Base-by-base conservation (phyloP, 495 filamentous ascomycete species). In the Xylaria grammica region DNA sequence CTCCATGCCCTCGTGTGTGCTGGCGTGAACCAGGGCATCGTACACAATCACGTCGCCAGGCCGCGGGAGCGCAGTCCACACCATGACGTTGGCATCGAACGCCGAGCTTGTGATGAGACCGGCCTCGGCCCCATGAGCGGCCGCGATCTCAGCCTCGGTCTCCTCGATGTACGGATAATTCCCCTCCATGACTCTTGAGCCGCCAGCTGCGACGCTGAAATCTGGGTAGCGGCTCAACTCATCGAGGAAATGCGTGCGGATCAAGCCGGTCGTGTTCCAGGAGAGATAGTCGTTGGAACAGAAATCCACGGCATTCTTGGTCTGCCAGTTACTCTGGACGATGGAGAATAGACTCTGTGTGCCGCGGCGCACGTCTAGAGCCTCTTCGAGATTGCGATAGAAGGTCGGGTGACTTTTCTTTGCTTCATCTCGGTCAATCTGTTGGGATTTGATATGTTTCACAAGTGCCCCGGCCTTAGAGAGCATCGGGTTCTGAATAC, bases 1-100 rank as follows among this genome's bases (percentile, higher is more conserved):
- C 9, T 79, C 67, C 85, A 91, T 89, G 0, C 87, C 88, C 34
- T 90, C 87, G 59, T 85, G 86, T 0, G 81, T 79, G 69, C 86
- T 90, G 0, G 88, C 88, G 62, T 91, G 88, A 9, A 90, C 82
- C n/a, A 85, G 75, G 68, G 86, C 85, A 70, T 91, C 88, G 63
- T 86, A 84, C 15, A 90, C 57, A 42, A 91, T 82, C 5, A 84
- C 70, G 74, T 91, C 88, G 0, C 86, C 86, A 0, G 82, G 80
- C 44, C 84, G 84, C 0, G 87, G 87, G n/a, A 90, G 70, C 29
- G 77, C 79, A 0, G 81, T 74, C 10, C 84, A 81, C 9, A 88
- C 77, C 4, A 82, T 85, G 0, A 82, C 78, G 68, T 89, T 90
- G 13, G 86, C 88, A 63, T 88, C 85, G 65, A 78, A 90, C 6